phyloP scores from a whole-genome alignment of 2,329 filamentous ascomycete species.

The Coniochaeta ligniaria region DNA sequence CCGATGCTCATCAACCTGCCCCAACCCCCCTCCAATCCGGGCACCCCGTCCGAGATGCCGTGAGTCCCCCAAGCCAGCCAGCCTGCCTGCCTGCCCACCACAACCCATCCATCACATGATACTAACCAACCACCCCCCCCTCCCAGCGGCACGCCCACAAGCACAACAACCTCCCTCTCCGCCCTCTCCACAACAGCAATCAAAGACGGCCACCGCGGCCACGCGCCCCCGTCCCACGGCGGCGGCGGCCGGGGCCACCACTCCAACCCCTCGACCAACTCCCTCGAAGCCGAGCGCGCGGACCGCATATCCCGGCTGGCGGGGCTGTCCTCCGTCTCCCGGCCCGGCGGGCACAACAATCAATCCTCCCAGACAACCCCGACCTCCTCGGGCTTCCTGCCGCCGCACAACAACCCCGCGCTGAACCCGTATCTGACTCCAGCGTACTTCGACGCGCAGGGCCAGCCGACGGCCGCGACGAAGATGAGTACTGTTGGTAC shows the following conservation, averaged over 20 bases:
- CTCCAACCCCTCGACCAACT: slow-evolving; percentile 57
- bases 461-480: slow-evolving; percentile 59
- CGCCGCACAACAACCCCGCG: slow-evolving; percentile 37
- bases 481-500: slow-evolving; percentile 88
- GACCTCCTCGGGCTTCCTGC: slow-evolving; percentile 32
- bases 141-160: slow-evolving; percentile 83
- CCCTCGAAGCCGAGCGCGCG: slow-evolving; percentile 83
- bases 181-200: slow-evolving; percentile 89
- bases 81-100: slow-evolving; percentile 3
- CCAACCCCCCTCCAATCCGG: slow-evolving; percentile 71
- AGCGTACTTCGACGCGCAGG: slow-evolving; percentile 75
- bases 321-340: slow-evolving; percentile 78
- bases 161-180: slow-evolving; percentile 84
- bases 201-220: slow-evolving; percentile 89
- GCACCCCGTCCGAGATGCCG: slow-evolving; percentile 86
- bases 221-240: slow-evolving; percentile 53
- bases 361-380: slow-evolving; percentile 5
- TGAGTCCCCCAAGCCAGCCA: slow-evolving; percentile 44
- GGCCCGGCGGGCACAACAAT: slow-evolving; percentile 27
- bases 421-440: slow-evolving; percentile 35
- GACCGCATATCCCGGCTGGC: slow-evolving; percentile 93
- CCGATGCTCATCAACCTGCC: slow-evolving; percentile 79
- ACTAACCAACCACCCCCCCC: no score
- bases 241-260: slow-evolving; percentile 51
- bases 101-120: neutral